Conservation (phyloP, 1,284 basidiomycete genomes). For the Xanthoconium separans region DNA sequence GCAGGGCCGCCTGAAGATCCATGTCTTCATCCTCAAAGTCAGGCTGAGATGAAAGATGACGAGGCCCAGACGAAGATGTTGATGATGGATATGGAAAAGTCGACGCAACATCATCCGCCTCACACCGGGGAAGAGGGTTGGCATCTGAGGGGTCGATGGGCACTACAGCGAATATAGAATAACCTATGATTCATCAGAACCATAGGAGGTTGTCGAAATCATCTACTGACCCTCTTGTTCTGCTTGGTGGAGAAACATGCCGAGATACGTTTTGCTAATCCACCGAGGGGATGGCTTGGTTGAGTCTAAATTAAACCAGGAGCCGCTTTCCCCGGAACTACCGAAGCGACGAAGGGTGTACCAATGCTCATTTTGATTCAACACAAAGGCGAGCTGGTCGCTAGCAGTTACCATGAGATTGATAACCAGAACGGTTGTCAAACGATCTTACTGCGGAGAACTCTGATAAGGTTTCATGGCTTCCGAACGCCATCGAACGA, state of each 20-base stretch:
- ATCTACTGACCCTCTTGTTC: constrained; percentile 68
- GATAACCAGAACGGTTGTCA: constrained; percentile 10
- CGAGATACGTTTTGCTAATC: constrained; percentile 81
- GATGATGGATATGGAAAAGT: constrained; percentile 53
- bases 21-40: constrained; percentile 81
- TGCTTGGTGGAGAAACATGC: constrained; percentile 85
- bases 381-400: constrained; percentile 82
- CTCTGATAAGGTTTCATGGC: constrained; percentile 76
- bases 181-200: constrained; percentile 51
- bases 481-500: constrained; percentile 84
- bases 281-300: constrained; percentile 72
- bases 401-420: constrained; percentile 39
- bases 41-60: constrained; percentile 26
- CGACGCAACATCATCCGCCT: constrained; percentile 65
- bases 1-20: constrained; percentile 82
- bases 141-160: constrained; percentile 48
- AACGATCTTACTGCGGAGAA: constrained; percentile 66
- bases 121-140: constrained; percentile 56
- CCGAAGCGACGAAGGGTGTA: constrained; percentile 86
- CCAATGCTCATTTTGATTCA: constrained; percentile 89
- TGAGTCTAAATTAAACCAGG: constrained; percentile 94
- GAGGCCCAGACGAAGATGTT: constrained; percentile 14
- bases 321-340: constrained; percentile 48
- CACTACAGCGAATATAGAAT: constrained; percentile 83
- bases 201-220: neutral